These are phyloP conservation scores for Phialemoniopsis sp. DNA, from an alignment of 2,329 filamentous ascomycete species.

Conservation along the genomic window DNA sequence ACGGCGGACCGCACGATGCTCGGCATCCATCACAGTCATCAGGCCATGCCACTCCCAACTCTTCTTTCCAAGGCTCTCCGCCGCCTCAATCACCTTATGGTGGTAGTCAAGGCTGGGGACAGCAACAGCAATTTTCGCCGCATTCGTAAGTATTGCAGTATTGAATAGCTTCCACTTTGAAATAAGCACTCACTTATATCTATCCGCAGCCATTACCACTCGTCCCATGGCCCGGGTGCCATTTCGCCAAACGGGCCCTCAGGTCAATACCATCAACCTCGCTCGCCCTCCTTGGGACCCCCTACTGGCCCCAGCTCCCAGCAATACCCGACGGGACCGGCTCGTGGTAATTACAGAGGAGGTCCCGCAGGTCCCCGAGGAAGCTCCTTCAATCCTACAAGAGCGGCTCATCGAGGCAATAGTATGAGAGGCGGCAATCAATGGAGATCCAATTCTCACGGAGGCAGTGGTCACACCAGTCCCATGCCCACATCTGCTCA, in stretches of 20 bases:
- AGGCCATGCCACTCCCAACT: conserved; percentile 32
- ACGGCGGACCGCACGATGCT: conserved; percentile 23
- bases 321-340: conserved; percentile 41
- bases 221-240: too few species aligned
- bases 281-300: conserved; percentile 50
- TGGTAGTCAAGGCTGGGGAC: conserved; percentile 30
- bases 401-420: conserved; percentile 51
- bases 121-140: conserved; percentile 29
- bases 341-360: conserved; percentile 44
- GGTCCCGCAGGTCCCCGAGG: conserved; percentile 52
- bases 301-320: conserved; percentile 54
- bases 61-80: conserved; percentile 41
- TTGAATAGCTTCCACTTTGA: too few species aligned
- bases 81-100: conserved; percentile 36
- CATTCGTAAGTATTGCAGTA: conserved; percentile 34
- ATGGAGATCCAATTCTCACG: conserved; percentile 59
- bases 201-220: too few species aligned
- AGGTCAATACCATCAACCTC: conserved; percentile 44
- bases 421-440: conserved; percentile 66
- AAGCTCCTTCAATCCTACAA: conserved; percentile 46
- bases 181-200: too few species aligned
- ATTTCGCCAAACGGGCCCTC: conserved; percentile 45
- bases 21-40: conserved; percentile 33
- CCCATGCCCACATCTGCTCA: conserved; percentile 11
- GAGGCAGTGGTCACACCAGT: conserved; percentile 19